These are phyloP conservation scores for Capronia coronata DNA, from an alignment of 2,329 filamentous ascomycete genomes.

Conservation along the genomic window DNA sequence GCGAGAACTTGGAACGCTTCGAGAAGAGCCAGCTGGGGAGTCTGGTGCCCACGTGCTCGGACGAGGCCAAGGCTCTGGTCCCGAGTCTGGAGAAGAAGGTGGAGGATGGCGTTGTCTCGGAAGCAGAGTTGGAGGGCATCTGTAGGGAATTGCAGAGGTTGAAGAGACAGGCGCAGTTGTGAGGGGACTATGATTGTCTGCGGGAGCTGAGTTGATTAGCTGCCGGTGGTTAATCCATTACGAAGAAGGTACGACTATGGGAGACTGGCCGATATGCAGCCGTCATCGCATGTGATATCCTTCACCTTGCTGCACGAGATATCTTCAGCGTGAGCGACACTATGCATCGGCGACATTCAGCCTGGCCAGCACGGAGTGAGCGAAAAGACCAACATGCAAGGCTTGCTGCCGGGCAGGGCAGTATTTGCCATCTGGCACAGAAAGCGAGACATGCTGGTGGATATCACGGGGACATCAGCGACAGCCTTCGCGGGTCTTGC, in stretches of 20 bases:
- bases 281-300: too few species aligned
- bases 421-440: too few species aligned
- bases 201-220: not conserved
- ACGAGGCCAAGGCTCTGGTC: constrained; percentile 94
- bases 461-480: too few species aligned
- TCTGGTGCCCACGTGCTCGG: constrained; percentile 82
- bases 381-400: too few species aligned
- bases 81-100: constrained; percentile 87
- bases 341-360: not conserved
- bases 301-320: too few species aligned
- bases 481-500: too few species aligned
- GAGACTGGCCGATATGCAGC: too few species aligned
- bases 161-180: constrained; percentile 30
- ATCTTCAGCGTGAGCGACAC: too few species aligned
- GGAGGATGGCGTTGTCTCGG: constrained; percentile 41
- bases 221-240: not conserved
- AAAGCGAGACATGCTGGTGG: too few species aligned
- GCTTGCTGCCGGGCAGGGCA: too few species aligned
- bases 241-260: too few species aligned
- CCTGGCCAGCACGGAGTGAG: too few species aligned
- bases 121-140: constrained; percentile 79
- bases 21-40: constrained; percentile 77
- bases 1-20: constrained; percentile 73
- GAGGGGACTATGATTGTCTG: not conserved
- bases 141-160: constrained; percentile 88